phyloP scores from a whole-genome alignment of 2,329 filamentous ascomycete species.

The Fusarium buxicola region DNA sequence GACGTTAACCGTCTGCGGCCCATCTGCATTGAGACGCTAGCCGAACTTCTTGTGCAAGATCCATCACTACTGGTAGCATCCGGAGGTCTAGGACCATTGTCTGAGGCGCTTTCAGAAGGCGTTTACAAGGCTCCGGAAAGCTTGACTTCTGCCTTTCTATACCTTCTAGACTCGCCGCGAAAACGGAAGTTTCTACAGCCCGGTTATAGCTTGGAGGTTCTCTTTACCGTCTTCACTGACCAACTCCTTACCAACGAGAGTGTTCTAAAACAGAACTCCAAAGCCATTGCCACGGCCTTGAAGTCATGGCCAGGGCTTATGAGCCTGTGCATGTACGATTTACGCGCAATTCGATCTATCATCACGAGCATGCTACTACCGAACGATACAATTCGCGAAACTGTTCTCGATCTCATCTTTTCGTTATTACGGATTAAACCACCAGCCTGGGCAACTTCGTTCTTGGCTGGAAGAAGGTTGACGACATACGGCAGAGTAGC shows the following conservation, averaged over 20 bases:
- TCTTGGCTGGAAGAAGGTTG: conserved; percentile 88
- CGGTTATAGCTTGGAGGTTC: conserved; percentile 87
- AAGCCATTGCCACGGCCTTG: conserved; percentile 90
- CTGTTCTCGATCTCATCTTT: conserved; percentile 89
- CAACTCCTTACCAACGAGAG: conserved; percentile 70
- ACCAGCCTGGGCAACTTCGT: conserved; percentile 94
- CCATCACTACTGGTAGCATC: conserved; percentile 83
- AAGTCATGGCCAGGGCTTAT: conserved; percentile 96
- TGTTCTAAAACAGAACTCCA: conserved; percentile 84
- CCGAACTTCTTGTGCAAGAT: conserved; percentile 89
- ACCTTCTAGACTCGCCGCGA: conserved; percentile 86
- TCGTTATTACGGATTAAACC: conserved; percentile 84
- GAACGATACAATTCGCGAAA: conserved; percentile 70
- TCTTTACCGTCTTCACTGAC: conserved; percentile 95
- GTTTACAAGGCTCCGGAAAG: conserved; percentile 94
- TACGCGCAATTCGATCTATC: conserved; percentile 85
- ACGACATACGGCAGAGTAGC: conserved; percentile 97
- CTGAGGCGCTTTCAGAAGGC: conserved; percentile 91
- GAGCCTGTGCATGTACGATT: conserved; percentile 87
- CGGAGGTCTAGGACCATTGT: conserved; percentile 86
- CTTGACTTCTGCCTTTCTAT: conserved; percentile 86
- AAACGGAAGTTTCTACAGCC: conserved; percentile 85
- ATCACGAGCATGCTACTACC: conserved; percentile 72
- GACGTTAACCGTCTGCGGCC: conserved; percentile 85
- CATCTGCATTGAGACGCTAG: conserved; percentile 92